Percentiles rank a stretch among this genome's conserved stretches.
phyloP scores from a whole-genome alignment of 768 basidiomycete genomes.

The Phylloporus scabripes region DNA sequence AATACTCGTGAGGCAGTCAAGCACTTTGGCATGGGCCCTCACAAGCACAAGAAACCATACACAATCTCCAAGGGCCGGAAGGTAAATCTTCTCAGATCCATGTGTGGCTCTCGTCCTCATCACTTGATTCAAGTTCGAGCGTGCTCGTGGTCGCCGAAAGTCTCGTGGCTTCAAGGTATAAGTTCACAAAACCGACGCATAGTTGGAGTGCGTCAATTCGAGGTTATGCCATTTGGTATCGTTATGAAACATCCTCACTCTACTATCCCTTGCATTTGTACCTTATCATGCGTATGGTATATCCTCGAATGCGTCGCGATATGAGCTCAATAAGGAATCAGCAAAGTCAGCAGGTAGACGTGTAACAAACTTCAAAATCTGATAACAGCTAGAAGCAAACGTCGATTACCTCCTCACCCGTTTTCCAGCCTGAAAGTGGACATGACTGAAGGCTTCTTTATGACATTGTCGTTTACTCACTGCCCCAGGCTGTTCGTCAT shows the following conservation, averaged over 20 bases:
- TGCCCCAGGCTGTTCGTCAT: conserved; percentile 1
- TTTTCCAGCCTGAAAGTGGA: conserved; percentile 17
- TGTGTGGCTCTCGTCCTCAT: not conserved
- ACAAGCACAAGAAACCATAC: conserved; percentile 99
- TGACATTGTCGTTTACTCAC: conserved; percentile 11
- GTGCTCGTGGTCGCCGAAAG: conserved; percentile 97
- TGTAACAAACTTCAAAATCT: not conserved
- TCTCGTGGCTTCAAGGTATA: conserved; percentile 96
- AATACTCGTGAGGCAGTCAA: conserved; percentile 92
- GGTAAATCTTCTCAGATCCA: conserved; percentile 33
- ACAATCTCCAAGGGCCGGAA: conserved; percentile 96
- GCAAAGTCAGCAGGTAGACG: not conserved
- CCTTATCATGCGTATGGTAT: conserved; percentile 23
- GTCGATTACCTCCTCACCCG: conserved; percentile 13
- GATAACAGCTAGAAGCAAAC: not conserved
- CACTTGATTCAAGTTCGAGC: conserved; percentile 69
- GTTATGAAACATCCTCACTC: conserved; percentile 18
- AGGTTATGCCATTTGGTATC: conserved; percentile 33
- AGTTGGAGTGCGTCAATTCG: conserved; percentile 23
- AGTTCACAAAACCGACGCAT: conserved; percentile 31
- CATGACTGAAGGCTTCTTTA: not conserved
- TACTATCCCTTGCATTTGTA: conserved; percentile 20
- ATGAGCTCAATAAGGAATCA: not conserved
- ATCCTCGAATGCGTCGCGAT: conserved; percentile 10
- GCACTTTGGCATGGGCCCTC: conserved; percentile 98